These are phyloP conservation scores for Vigna radiata DNA, from an alignment of 306 rosid genomes.

Conservation along the genomic window DNA sequence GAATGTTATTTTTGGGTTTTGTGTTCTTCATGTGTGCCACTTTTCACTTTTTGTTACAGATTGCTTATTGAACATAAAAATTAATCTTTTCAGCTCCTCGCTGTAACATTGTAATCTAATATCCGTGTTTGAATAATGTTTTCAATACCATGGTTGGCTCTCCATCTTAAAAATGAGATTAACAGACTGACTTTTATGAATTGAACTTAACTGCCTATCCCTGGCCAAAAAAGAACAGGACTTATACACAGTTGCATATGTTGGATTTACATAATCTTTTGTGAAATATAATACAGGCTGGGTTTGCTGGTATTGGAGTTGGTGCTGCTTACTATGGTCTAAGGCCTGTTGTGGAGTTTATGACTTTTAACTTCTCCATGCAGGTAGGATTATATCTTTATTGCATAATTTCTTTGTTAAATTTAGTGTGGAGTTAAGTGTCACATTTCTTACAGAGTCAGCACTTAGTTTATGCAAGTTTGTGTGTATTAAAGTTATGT, in stretches of 20 bases:
- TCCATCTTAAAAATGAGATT: conserved; percentile 19
- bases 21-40: background rate
- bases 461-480: background rate
- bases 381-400: conserved; percentile 67
- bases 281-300: conserved; percentile 76
- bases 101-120: conserved; percentile 2
- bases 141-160: background rate
- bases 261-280: conserved; percentile 39
- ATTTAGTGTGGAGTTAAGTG: background rate
- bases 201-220: conserved; percentile 10
- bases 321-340: conserved; percentile 99
- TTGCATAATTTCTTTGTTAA: conserved; percentile 27
- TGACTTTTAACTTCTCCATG: conserved; percentile 99
- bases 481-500: background rate
- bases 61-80: background rate
- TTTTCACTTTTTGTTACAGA: conserved; percentile 4
- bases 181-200: background rate
- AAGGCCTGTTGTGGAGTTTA: conserved; percentile 88
- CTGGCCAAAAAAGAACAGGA: background rate
- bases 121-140: background rate
- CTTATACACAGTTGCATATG: conserved; percentile 20
- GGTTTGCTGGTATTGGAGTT: conserved; percentile 98
- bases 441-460: background rate
- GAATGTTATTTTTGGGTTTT: background rate
- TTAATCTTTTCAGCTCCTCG: background rate